phyloP scores from a whole-genome alignment of 1,284 basidiomycete species.

The Puccinia coronata region DNA sequence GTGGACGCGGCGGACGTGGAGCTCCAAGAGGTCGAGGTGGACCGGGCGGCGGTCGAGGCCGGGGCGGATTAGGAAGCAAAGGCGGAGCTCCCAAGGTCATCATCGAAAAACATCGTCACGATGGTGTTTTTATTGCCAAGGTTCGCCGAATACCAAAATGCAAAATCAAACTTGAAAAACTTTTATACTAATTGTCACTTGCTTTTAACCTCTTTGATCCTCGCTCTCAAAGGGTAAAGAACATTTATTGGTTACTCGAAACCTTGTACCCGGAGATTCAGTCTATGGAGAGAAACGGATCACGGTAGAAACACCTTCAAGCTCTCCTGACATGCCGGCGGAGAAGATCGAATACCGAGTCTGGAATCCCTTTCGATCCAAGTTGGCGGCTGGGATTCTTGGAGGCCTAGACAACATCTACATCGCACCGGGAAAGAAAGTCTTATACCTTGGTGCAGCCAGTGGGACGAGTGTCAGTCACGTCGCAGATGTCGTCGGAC shows the following conservation, averaged over 20 bases:
- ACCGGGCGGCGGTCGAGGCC: constrained; percentile 19
- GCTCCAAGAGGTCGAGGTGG: constrained; percentile 32
- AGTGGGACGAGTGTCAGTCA: constrained; percentile 95
- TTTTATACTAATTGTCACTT: background rate
- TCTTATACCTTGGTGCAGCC: constrained; percentile 95
- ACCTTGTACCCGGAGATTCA: constrained; percentile 92
- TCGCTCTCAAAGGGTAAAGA: constrained; percentile 67
- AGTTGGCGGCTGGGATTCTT: constrained; percentile 93
- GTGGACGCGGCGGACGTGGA: constrained; percentile 57
- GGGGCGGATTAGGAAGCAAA: constrained; percentile 17
- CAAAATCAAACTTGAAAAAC: background rate
- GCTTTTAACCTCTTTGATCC: background rate
- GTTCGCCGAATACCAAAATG: constrained; percentile 18
- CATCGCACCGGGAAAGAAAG: constrained; percentile 92
- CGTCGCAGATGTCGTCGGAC: constrained; percentile 97
- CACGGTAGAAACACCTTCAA: constrained; percentile 66
- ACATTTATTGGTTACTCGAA: constrained; percentile 94
- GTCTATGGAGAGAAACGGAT: constrained; percentile 93
- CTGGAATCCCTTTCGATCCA: constrained; percentile 98
- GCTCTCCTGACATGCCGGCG: constrained; percentile 68
- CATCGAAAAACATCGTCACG: constrained; percentile 92
- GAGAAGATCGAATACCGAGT: constrained; percentile 96
- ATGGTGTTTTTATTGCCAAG: constrained; percentile 68
- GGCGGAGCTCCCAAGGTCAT: constrained; percentile 68
- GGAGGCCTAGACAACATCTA: constrained; percentile 93